Evolutionary conservation across 2,329 filamentous ascomycete genomes (phyloP), one percentile per base, ranked within the genome.

Genomic region (Rhinocladiella mackenziei): DNA sequence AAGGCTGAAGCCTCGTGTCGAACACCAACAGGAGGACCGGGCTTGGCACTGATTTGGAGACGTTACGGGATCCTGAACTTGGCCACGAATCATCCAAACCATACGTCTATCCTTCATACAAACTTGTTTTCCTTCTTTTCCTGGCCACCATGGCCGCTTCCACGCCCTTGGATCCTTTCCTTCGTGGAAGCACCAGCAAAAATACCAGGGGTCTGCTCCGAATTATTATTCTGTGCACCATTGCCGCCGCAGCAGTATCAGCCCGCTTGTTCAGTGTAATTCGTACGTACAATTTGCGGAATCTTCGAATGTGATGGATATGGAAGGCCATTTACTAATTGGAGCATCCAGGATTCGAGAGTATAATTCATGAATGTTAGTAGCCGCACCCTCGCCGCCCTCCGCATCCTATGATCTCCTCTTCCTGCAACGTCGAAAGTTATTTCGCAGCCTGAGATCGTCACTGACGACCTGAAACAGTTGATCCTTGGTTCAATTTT

Each of bases 401-500:
- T 39, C 34, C 38, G 30, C 22, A 9, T 23, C 26, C 31, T n/a
- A 42, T 25, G 22, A n/a, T n/a, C n/a, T 22, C n/a, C 5, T 29
- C 3, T 17, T 9, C 22, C 18, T 8, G 18, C 5, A 22, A 31
- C 6, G 20, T 25, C 11, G 22, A n/a, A n/a, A n/a, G 10, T 11
- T 31, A 17, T 32, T 43, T 18, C 29, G 17, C 20, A n/a, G 28
- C 25, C 31, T 18, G 15, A 28, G 39, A 43, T 22, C 46, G 50
- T 55, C 40, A 57, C 57, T 62, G 50, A 58, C 59, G 37, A 56
- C 23, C 39, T 55, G 30, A 38, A 62, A 32, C 64, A 98, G 91
- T 98, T 72, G 92, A 98, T 71, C 92, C 92, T 25, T 98, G 92
- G 92, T 98, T 98, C 75, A 98, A 98, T 71, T 98, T 98, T 71